phyloP scores from a whole-genome alignment of 192 early-diverging fungal genomes.

The Anaeromyces robustus region DNA sequence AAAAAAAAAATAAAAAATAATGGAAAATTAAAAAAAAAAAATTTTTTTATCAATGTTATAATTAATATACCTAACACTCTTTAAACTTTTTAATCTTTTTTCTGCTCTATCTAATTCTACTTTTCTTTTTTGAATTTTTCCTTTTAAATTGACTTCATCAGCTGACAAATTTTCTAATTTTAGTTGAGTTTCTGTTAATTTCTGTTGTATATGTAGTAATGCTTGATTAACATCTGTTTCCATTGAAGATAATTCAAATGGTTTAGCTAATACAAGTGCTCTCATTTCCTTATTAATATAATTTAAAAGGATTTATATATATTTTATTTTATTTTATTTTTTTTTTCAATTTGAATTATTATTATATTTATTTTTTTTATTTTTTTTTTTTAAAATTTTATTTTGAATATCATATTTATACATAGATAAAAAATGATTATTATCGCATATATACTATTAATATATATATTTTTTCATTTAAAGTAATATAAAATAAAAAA shows the following conservation, averaged over 20 bases:
- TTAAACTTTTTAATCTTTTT: conserved; percentile 26
- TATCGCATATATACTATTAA: too few species aligned
- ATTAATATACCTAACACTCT: conserved; percentile 27
- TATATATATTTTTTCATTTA: too few species aligned
- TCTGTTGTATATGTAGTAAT: conserved; percentile 10
- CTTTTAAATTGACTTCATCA: conserved; percentile 24
- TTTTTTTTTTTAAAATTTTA: too few species aligned
- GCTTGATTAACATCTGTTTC: conserved; percentile 20
- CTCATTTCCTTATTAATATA: conserved; percentile 14
- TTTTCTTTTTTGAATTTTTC: conserved; percentile 39
- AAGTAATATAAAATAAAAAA: too few species aligned
- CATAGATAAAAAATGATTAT: too few species aligned
- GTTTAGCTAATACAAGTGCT: conserved; percentile 18
- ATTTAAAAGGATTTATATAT: background rate
- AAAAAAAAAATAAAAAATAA: too few species aligned
- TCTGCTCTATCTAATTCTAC: conserved; percentile 29
- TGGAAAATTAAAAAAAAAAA: too few species aligned
- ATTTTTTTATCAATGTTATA: too few species aligned
- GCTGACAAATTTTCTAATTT: conserved; percentile 18
- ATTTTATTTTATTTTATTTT: too few species aligned
- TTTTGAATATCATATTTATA: too few species aligned
- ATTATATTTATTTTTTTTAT: background rate
- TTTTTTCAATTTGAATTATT: background rate
- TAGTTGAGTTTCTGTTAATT: conserved; percentile 11
- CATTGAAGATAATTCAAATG: conserved; percentile 26